Evolutionary conservation across 495 filamentous ascomycete genomes (phyloP).

Genomic region (Tuber indicum): DNA sequence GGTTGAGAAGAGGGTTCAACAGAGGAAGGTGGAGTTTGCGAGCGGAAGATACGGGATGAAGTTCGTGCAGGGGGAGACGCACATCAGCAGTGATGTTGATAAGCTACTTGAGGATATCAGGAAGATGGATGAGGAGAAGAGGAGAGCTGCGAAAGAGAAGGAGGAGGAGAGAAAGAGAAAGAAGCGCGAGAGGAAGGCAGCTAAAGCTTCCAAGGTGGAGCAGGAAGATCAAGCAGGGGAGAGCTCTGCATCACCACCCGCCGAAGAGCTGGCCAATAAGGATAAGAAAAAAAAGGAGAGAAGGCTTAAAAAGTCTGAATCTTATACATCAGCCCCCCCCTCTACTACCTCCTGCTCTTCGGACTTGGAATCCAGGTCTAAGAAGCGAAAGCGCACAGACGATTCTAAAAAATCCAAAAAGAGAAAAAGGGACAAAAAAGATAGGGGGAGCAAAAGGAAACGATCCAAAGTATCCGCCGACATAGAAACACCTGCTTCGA

Average conservation of each 20-base stretch:
- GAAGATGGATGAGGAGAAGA: slow-evolving; percentile 25
- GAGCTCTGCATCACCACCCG: neutral
- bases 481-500: slow-evolving; percentile 17
- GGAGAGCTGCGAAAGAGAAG: slow-evolving; percentile 9
- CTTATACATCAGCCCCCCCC: slow-evolving; percentile 9
- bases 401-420: slow-evolving; percentile 19
- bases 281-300: slow-evolving; percentile 21
- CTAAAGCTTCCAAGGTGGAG: neutral
- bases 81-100: slow-evolving; percentile 37
- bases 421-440: slow-evolving; percentile 35
- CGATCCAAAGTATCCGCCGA: slow-evolving; percentile 22
- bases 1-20: slow-evolving; percentile 42
- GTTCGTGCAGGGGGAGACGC: slow-evolving; percentile 62
- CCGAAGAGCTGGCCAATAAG: slow-evolving; percentile 11
- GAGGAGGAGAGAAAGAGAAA: slow-evolving; percentile 9
- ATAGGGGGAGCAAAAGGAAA: slow-evolving; percentile 15
- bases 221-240: slow-evolving; percentile 1
- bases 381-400: slow-evolving; percentile 22
- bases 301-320: slow-evolving; percentile 24
- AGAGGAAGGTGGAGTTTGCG: slow-evolving; percentile 59
- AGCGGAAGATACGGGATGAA: slow-evolving; percentile 60
- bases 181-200: slow-evolving; percentile 16
- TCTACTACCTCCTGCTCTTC: neutral
- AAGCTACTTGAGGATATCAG: slow-evolving; percentile 12
- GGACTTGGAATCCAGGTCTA: slow-evolving; percentile 12